These are phyloP conservation scores for Syzygium aromaticum DNA, from an alignment of 345 rosid genomes.

Conservation along the genomic window DNA sequence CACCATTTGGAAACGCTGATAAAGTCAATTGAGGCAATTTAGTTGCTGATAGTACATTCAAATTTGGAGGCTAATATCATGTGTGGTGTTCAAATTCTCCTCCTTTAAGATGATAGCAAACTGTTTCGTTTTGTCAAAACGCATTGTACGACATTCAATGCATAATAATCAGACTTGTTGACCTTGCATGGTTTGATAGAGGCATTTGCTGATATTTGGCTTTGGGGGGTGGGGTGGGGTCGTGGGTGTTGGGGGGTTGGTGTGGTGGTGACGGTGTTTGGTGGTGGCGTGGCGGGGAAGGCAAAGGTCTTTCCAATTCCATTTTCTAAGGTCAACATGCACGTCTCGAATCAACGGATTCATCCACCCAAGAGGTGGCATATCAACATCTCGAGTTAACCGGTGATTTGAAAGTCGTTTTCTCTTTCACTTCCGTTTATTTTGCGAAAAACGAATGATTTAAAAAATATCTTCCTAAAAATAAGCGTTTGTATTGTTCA, in stretches of 20 bases:
- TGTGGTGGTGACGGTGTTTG: too few relatives aligned
- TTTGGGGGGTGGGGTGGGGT: too few relatives aligned
- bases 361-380: background rate
- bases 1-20: background rate
- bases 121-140: background rate
- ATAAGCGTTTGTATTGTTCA: too few relatives aligned
- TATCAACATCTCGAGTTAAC: background rate
- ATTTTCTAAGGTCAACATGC: background rate
- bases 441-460: too few relatives aligned
- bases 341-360: background rate
- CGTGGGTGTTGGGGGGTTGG: too few relatives aligned
- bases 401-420: background rate
- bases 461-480: too few relatives aligned
- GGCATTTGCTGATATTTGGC: too few relatives aligned
- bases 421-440: too few relatives aligned
- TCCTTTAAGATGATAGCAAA: background rate
- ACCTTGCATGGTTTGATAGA: background rate
- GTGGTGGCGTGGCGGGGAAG: background rate
- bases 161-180: background rate
- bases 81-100: background rate
- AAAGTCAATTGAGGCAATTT: background rate
- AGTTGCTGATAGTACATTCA: rapidly evolving
- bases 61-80: background rate
- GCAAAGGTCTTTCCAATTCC: background rate
- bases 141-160: background rate